Percentiles rank a stretch among this genome's conserved stretches.
Evolutionary conservation across 2,329 filamentous ascomycete species (phyloP).

Genomic region (Penicillium sp.): DNA sequence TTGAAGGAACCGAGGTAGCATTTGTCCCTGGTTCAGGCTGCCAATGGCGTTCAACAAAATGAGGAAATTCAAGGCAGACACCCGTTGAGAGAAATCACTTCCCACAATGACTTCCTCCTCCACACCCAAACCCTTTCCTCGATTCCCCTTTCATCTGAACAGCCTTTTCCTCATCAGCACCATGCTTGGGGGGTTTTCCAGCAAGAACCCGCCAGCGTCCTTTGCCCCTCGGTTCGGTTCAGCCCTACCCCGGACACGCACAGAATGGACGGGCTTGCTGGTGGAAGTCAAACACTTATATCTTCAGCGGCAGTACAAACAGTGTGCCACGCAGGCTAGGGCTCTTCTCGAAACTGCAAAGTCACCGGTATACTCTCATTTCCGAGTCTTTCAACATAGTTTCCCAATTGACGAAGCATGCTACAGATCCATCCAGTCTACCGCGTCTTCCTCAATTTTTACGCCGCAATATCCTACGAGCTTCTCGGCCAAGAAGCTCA

Average conservation of each 20-base stretch:
- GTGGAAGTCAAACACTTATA: slow-evolving; percentile 42
- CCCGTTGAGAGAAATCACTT: no score
- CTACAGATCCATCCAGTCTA: slow-evolving; percentile 40
- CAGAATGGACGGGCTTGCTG: slow-evolving; percentile 41
- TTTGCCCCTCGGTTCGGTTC: slow-evolving; percentile 23
- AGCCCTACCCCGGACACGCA: slow-evolving; percentile 21
- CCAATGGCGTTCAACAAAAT: no score
- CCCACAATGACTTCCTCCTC: no score
- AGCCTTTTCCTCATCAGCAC: not conserved
- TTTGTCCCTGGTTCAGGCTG: no score
- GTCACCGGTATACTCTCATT: slow-evolving; percentile 30
- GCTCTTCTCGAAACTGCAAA: slow-evolving; percentile 34
- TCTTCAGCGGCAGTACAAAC: slow-evolving; percentile 44
- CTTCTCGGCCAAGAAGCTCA: slow-evolving; percentile 52
- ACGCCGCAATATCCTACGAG: slow-evolving; percentile 52
- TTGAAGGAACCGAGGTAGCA: no score
- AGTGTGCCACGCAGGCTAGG: slow-evolving; percentile 40
- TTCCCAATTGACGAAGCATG: slow-evolving; percentile 7
- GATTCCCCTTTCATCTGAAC: not conserved
- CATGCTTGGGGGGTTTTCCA: slow-evolving; percentile 23
- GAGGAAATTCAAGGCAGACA: no score
- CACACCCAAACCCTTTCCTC: not conserved
- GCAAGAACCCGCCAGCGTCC: slow-evolving; percentile 22
- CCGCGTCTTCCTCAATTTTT: slow-evolving; percentile 51
- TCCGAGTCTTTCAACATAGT: not conserved